Conservation (phyloP, 495 filamentous ascomycete genomes). For the Podospora pseudoanserina region DNA sequence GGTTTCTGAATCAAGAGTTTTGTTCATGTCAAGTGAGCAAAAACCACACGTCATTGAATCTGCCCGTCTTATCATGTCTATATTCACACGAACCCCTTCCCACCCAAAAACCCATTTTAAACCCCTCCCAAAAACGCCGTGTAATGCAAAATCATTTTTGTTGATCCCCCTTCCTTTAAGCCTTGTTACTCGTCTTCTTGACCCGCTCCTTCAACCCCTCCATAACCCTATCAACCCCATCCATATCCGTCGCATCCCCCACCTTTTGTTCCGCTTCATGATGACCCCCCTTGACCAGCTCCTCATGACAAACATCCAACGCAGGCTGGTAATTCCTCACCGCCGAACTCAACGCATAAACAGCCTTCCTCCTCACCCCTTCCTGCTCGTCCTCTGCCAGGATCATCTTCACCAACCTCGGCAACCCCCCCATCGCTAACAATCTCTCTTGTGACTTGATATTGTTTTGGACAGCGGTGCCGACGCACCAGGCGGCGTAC, state of each 20-base stretch:
- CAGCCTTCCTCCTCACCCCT: conserved; percentile 74
- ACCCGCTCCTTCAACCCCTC: conserved; percentile 58
- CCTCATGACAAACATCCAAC: conserved; percentile 61
- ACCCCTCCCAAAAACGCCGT: conserved; percentile 31
- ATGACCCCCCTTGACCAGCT: conserved; percentile 49
- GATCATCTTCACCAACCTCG: conserved; percentile 63
- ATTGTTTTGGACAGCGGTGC: conserved; percentile 96
- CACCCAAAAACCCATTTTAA: conserved; percentile 13
- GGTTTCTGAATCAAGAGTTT: conserved; percentile 1
- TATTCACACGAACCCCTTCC: not conserved
- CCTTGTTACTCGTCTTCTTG: conserved; percentile 10
- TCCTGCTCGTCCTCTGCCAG: conserved; percentile 52
- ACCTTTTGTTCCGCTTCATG: conserved; percentile 40
- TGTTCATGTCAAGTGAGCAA: conserved; percentile 15
- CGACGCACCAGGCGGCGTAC: conserved; percentile 88
- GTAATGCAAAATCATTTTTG: conserved; percentile 24
- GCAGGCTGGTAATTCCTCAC: conserved; percentile 84
- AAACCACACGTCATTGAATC: no score
- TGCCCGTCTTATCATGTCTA: not conserved
- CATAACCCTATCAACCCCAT: conserved; percentile 71
- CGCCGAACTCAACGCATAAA: conserved; percentile 79
- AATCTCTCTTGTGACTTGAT: conserved; percentile 73
- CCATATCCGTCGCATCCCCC: conserved; percentile 79
- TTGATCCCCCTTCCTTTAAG: conserved; percentile 4
- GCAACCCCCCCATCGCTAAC: conserved; percentile 65